phyloP scores from a whole-genome alignment of 2,329 filamentous ascomycete species.

The Neofusicoccum umdonicola region DNA sequence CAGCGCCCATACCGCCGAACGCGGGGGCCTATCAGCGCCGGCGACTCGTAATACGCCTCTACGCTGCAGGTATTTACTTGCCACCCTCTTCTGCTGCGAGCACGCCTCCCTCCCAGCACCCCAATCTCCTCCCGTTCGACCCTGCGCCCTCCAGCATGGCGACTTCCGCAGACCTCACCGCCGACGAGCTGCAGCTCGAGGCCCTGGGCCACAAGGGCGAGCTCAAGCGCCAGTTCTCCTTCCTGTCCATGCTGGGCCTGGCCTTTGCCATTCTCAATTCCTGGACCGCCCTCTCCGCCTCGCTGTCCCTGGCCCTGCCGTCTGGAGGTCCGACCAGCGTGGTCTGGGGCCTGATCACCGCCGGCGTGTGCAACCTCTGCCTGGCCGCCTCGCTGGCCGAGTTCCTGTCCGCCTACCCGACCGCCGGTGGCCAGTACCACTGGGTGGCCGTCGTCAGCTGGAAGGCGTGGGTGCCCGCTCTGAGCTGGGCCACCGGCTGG shows the following conservation, averaged over 20 bases:
- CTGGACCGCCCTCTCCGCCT: conserved; percentile 61
- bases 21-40: conserved; percentile 12
- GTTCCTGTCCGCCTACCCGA: conserved; percentile 65
- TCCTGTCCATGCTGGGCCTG: conserved; percentile 60
- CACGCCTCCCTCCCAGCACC: neutral
- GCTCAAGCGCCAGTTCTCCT: conserved; percentile 57
- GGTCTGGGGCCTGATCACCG: conserved; percentile 64
- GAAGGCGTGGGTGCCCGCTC: conserved; percentile 57
- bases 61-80: conserved; percentile 11
- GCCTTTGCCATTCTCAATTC: conserved; percentile 64
- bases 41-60: neutral
- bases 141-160: conserved; percentile 4
- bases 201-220: conserved; percentile 57
- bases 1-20: conserved; percentile 17
- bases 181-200: conserved; percentile 36
- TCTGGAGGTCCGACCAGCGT: conserved; percentile 70
- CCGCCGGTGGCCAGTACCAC: conserved; percentile 59
- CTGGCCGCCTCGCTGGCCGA: conserved; percentile 68
- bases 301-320: conserved; percentile 61
- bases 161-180: conserved; percentile 12
- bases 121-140: neutral
- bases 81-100: neutral
- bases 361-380: conserved; percentile 64
- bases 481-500: conserved; percentile 72
- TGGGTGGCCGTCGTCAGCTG: conserved; percentile 68